Base-by-base conservation (phyloP, 1,139 yeast species). In the Yamadazyma trypodendri region DNA sequence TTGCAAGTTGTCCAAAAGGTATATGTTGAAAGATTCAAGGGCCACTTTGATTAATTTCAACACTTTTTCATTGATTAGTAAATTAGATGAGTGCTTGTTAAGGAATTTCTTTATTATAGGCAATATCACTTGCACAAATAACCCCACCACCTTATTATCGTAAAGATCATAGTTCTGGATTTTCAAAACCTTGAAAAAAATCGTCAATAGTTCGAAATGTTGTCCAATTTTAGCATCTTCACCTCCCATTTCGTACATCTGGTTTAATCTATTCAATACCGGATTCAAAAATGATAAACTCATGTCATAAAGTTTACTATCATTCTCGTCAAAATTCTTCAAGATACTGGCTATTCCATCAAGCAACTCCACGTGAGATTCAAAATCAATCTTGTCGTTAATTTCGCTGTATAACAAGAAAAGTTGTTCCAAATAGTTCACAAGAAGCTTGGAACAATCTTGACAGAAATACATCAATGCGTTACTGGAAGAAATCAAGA, bases 401-500 rank as follows among this genome's bases (percentile, higher is more conserved):
- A 90, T 77, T 50, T 78, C 82, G 39, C 79, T 78, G 60, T 87
- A 92, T 46, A 92, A 81, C 45, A 79, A 71, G 50, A 82, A 81
- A 39, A 94, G 68, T 56, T 88, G 96, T 39, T 82, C 90, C 51
- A 89, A 67, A 56, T 78, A 86, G 38, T 77, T 75, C 23, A 82
- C 78, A 48, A 94, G 67, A 14, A 81, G 67, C 12, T 63, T 54
- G 0, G 95, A 76, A 55, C 98, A 94, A 60, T 94, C 98, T 54
- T 86, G 86, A 64, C 97, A 90, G 55, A 94, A 87, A 55, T 81
- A 90, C 90, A 88, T 88, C 52, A 94, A 72, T 0, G 99, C 95
- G 60, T 87, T 92, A 0, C 97, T 85, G 0, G 97, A 89, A 0
- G 98, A 97, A 35, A 82, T 77, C 24, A 83, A 70, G 25, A 87